Evolutionary conservation across 495 filamentous ascomycete genomes (phyloP), one percentile per base, ranked within the genome.

Genomic region (Lasiosphaeria ovina): DNA sequence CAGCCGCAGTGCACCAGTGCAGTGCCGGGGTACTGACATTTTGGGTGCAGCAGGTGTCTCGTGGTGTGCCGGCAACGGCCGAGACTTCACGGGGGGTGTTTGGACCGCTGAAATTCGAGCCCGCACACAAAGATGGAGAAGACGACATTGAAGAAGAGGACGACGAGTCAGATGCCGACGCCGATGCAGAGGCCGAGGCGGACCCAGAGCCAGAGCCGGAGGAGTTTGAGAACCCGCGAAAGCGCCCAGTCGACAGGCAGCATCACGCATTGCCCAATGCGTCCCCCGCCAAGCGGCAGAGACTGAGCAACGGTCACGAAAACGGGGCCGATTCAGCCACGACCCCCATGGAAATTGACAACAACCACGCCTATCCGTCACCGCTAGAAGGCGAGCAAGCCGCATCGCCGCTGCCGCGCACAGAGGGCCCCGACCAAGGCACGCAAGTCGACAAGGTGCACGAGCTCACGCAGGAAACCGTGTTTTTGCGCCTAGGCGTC

Each of bases 401-500:
- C 51, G 71, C 76, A 55, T 85, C 83, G 35, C 79, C 84, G 35
- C 79, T 79, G 14, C 74, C 85, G 38, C 76, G 72, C 70, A 87
- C 84, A 49, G 84, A 81, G 60, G 88, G 89, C 54, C 80, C 82
- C 61, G 89, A 88, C 67, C 79, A 85, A 66, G 88, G 85, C 70
- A 88, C 89, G 52, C 89, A 91, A 75, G 81, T 87, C 64, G 89
- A 91, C 69, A 85, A 83, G 60, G 79, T 83, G 60, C 70, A 74
- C 51, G 81, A 86, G 38, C 81, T 93, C 61, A 80, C 81, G 54
- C 79, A 82, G 57, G 77, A 86, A 70, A 91, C 89, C 60, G 82
- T 79, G 61, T 82, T 89, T 61, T 75, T 92, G 55, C 78, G 77
- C 35, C 76, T 87, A 59, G 78, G 80, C 58, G 76, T 82, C 64